Evolutionary conservation across 129 eudicot species (phyloP), one percentile per base, ranked within the genome.

Genomic region (Rutidosis leptorrhynchoides): DNA sequence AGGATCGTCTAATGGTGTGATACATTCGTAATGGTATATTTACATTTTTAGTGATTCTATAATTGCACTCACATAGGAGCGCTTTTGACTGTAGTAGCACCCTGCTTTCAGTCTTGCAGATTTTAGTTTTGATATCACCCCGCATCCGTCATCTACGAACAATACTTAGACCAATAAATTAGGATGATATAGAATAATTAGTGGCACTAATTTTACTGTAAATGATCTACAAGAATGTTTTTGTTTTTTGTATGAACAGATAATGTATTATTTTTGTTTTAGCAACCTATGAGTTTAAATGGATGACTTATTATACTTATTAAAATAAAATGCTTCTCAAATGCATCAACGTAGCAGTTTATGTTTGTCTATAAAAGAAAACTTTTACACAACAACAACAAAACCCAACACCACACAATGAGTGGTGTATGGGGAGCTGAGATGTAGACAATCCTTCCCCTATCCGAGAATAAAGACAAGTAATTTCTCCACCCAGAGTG

Each of bases 1-100:
- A 67, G 79, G 12, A 51, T 63, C 60, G 9, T 22, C 20, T 9
- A 27, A 57, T 23, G 40, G 63, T 58, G 20, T 26, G 35, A 58
- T 26, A 6, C 16, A 27, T 27, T 58, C 2, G 10, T 14, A 6
- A 54, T 52, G 22, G 24, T 20, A 52, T n/a, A 21, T 24, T 19
- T 21, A 22, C 59, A 54, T 20, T 53, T 12, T 40, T 40, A 16
- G n/a, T 40, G n/a, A 11, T 40, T 40, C 46, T 40, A 15, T 40
- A 40, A 40, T 40, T 12, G 46, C 46, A 2, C 46, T 11, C 5
- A 40, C n/a, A 40, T 51, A 51, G 24, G 24, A 51, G 3, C 57
- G 19, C 56, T 15, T 7, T 19, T 49, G 57, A 19, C 57, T 15
- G 57, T 51, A 19, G 21, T 19, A 51, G 3, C 55, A 49, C 57